phyloP scores from a whole-genome alignment of 495 filamentous ascomycete species.

The Aspergillus funiculosus region DNA sequence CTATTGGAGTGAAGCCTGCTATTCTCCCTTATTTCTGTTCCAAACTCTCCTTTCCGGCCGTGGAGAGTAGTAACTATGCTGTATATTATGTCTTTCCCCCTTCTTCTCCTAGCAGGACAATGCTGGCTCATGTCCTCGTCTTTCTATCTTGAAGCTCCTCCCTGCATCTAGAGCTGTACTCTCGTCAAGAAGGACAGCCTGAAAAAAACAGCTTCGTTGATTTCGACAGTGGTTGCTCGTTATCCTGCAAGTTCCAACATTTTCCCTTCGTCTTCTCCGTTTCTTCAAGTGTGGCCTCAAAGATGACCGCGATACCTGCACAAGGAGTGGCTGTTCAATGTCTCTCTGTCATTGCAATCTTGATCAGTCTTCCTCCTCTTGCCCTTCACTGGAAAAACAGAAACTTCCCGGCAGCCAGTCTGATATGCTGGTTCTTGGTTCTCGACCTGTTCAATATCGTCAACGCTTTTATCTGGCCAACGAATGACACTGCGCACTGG shows the following conservation, averaged over 20 bases:
- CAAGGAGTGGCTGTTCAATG: slow-evolving; percentile 37
- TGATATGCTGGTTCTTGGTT: slow-evolving; percentile 60
- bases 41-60: slow-evolving; percentile 8
- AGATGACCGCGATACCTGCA: slow-evolving; percentile 16
- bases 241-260: background rate
- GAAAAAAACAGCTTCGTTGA: too few species aligned
- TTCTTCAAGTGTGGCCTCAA: slow-evolving; percentile 2
- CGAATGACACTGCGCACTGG: slow-evolving; percentile 60
- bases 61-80: background rate
- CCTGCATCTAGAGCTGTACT: background rate
- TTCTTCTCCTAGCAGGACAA: slow-evolving; percentile 8
- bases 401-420: slow-evolving; percentile 44
- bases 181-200: background rate
- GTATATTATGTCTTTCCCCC: background rate
- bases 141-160: slow-evolving; percentile 1
- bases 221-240: too few species aligned
- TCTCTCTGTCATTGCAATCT: slow-evolving; percentile 51
- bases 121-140: slow-evolving; percentile 2
- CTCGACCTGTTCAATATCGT: slow-evolving; percentile 63
- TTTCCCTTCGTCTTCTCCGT: background rate
- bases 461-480: slow-evolving; percentile 80
- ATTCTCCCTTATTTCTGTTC: slow-evolving; percentile 11
- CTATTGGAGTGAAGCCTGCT: background rate
- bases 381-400: slow-evolving; percentile 39
- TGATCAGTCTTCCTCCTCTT: slow-evolving; percentile 46